Percentiles rank a stretch among this genome's conserved stretches.
Conservation (phyloP, 495 filamentous ascomycete genomes). For the Tetracladium marchalianum region DNA sequence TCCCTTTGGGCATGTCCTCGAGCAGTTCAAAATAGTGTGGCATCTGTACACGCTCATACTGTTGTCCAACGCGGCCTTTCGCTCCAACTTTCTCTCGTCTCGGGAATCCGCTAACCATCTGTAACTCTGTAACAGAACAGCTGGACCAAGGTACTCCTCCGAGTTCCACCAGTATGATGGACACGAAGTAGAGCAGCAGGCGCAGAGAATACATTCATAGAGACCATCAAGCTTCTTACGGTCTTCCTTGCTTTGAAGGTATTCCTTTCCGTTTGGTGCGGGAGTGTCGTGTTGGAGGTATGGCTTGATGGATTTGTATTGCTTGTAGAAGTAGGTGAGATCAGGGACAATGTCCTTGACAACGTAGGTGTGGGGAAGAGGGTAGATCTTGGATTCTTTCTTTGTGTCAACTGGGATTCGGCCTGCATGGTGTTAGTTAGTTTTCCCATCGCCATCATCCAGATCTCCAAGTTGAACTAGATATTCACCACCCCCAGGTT, state of each 20-base stretch:
- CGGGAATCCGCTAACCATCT: slow-evolving; percentile 89
- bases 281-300: slow-evolving; percentile 85
- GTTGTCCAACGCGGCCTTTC: slow-evolving; percentile 89
- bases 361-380: slow-evolving; percentile 95
- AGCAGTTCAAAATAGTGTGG: slow-evolving; percentile 99
- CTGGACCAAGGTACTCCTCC: slow-evolving; percentile 95
- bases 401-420: slow-evolving; percentile 79
- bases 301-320: slow-evolving; percentile 99
- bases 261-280: slow-evolving; percentile 72
- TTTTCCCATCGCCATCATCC: not conserved
- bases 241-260: slow-evolving; percentile 78
- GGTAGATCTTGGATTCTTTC: slow-evolving; percentile 90
- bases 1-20: slow-evolving; percentile 93
- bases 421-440: slow-evolving; percentile 42
- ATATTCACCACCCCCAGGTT: not conserved
- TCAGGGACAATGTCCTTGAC: slow-evolving; percentile 98
- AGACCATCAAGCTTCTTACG: slow-evolving; percentile 95
- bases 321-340: slow-evolving; percentile 98
- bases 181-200: slow-evolving; percentile 97
- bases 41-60: slow-evolving; percentile 97
- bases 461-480: not conserved
- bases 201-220: slow-evolving; percentile 99
- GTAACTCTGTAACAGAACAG: slow-evolving; percentile 93
- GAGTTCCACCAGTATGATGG: slow-evolving; percentile 99
- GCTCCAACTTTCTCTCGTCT: slow-evolving; percentile 77